phyloP scores from a whole-genome alignment of 257 asterid species.

The Jasminum sambac region DNA sequence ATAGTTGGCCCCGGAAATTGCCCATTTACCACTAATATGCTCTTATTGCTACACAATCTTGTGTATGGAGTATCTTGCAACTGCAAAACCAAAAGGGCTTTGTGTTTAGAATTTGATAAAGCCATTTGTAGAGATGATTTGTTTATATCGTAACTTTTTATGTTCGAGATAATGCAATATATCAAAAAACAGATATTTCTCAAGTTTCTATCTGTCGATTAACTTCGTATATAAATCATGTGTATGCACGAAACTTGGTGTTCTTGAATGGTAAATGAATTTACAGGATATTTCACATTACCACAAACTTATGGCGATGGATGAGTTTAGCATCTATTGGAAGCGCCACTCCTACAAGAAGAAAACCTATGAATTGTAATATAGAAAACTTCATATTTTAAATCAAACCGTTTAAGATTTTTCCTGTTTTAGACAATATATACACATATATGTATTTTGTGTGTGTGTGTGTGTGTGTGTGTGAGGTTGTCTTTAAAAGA shows the following conservation, averaged over 20 bases:
- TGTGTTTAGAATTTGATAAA: background rate
- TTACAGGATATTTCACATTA: conserved; percentile 5
- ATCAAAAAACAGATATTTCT: too few relatives aligned
- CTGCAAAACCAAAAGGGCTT: conserved; percentile 27
- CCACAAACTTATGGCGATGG: conserved; percentile 33
- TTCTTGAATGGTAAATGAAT: background rate
- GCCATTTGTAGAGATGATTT: too few relatives aligned
- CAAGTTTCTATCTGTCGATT: too few relatives aligned
- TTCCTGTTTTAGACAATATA: too few relatives aligned
- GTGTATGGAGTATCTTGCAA: conserved; percentile 37
- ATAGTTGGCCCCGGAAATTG: conserved; percentile 48
- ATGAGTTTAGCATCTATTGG: conserved; percentile 25
- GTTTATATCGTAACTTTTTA: too few relatives aligned
- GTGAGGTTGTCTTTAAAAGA: too few relatives aligned
- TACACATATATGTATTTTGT: too few relatives aligned
- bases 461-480: too few relatives aligned
- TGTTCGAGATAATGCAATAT: too few relatives aligned
- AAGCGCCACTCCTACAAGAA: conserved; percentile 23
- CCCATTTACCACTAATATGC: conserved; percentile 41
- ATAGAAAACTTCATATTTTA: conserved; percentile 3
- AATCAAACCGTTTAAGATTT: too few relatives aligned
- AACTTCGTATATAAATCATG: too few relatives aligned
- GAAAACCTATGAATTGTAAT: conserved; percentile 22
- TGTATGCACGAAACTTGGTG: too few relatives aligned
- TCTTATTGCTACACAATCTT: conserved; percentile 40